Evolutionary conservation across 495 filamentous ascomycete species (phyloP).

Genomic region (Pseudevernia furfuracea): DNA sequence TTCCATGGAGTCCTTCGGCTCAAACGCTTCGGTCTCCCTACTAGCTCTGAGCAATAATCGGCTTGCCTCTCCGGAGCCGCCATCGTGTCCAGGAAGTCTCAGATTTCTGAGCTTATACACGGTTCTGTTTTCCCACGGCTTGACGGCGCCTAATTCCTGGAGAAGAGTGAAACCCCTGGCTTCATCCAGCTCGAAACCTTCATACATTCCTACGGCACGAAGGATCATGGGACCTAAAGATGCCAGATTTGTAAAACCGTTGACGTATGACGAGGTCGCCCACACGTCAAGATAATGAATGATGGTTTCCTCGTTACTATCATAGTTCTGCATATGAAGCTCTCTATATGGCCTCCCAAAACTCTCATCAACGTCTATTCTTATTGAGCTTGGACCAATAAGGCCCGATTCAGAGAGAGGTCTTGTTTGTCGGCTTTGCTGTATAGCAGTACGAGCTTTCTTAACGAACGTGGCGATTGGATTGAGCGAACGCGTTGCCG

Average conservation of each 20-base stretch:
- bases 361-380: constrained; percentile 38
- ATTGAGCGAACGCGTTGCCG: constrained; percentile 25
- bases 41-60: constrained; percentile 30
- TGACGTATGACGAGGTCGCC: constrained; percentile 48
- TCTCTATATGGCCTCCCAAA: constrained; percentile 21
- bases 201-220: constrained; percentile 63
- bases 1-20: constrained; percentile 46
- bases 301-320: constrained; percentile 46
- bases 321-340: constrained; percentile 24
- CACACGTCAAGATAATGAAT: constrained; percentile 67
- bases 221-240: constrained; percentile 64
- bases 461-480: constrained; percentile 52
- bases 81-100: constrained; percentile 49
- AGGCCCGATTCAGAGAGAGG: constrained; percentile 50
- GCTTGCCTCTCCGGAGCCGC: constrained; percentile 33
- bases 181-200: constrained; percentile 45
- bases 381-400: constrained; percentile 38
- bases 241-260: constrained; percentile 39
- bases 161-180: constrained; percentile 61
- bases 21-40: constrained; percentile 29
- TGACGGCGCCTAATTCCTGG: constrained; percentile 76
- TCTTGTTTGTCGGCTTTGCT: constrained; percentile 55
- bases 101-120: constrained; percentile 51
- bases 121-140: constrained; percentile 72
- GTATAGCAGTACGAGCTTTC: constrained; percentile 59